Base-by-base conservation (phyloP, 352 stramenopile genomes). In the Plasmopara muralis region DNA sequence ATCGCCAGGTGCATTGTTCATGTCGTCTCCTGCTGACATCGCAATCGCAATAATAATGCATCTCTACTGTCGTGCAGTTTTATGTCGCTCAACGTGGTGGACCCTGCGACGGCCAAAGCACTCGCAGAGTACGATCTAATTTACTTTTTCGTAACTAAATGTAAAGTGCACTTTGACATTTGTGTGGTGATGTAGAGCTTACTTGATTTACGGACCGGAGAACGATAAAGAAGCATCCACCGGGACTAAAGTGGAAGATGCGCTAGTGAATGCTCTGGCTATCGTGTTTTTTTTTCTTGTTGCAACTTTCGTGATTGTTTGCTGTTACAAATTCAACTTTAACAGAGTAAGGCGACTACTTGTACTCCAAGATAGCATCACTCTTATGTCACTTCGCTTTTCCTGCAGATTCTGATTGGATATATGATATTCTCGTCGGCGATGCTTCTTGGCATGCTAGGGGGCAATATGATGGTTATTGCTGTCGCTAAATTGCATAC, bases 401-500 rank as follows among this genome's bases (percentile, higher is more conserved):
- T 55, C 16, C 53, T 53, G 20, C 54, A 93, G 79, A 74, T 83
- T 43, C 53, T 92, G 38, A 78, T 89, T 37, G 85, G 81, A 10
- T 96, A 95, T 62, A 91, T 96, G 73, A 93, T 96, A 74, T 78
- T 96, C 34, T 90, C 88, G 31, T 96, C 83, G 13, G 70, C 76
- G 28, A 89, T 93, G 72, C 62, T 96, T 12, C 58, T 97, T 13
- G 81, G 83, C 2, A 68, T 95, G 53, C 59, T 95, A 20, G 87
- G 88, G 49, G 85, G 85, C 43, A 90, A 94, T 56, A 85, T 96
- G 31, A 39, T 92, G 30, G 68, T 79, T 7, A 87, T 95, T 37
- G 64, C 72, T 12, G 77, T 87, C 15, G 70, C 71, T 25, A 70
- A 85, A 31, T 62, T 93, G 37, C 44, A 76, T 25, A 52, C 90